These are phyloP conservation scores for Telopea speciosissima DNA, from an alignment of 177 flowering plant species.

Conservation along the genomic window DNA sequence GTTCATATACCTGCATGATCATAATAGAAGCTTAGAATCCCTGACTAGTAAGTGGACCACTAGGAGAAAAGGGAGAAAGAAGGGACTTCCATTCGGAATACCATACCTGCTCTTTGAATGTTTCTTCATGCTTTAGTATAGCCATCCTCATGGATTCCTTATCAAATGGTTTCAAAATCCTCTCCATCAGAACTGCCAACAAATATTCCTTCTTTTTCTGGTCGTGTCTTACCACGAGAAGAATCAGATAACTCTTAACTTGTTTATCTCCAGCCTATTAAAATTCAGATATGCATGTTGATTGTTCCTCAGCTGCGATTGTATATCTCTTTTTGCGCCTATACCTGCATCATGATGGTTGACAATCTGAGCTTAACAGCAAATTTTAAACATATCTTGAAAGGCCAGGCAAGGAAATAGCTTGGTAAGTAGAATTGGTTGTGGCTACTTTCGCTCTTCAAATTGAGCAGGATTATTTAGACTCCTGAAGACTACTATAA, in stretches of 20 bases:
- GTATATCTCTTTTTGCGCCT: background rate
- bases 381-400: background rate
- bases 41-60: background rate
- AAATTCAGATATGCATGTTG: background rate
- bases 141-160: constrained; percentile 73
- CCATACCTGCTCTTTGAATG: constrained; percentile 94
- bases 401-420: background rate
- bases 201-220: background rate
- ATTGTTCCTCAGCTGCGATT: background rate
- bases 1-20: constrained; percentile 59
- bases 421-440: background rate
- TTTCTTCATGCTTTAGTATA: constrained; percentile 75
- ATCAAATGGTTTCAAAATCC: constrained; percentile 39
- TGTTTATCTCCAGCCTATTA: background rate
- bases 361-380: background rate
- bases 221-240: constrained; percentile 3
- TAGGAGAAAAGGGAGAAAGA: background rate
- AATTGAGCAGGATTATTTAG: background rate
- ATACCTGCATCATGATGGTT: background rate
- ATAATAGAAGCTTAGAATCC: constrained; percentile 8
- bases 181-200: constrained; percentile 39
- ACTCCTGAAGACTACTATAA: background rate
- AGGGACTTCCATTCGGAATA: constrained; percentile 14
- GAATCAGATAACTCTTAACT: background rate
- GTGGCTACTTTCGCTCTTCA: background rate